Evolutionary conservation across 495 filamentous ascomycete genomes (phyloP).

Genomic region (Pyrenopolyporus hunteri): DNA sequence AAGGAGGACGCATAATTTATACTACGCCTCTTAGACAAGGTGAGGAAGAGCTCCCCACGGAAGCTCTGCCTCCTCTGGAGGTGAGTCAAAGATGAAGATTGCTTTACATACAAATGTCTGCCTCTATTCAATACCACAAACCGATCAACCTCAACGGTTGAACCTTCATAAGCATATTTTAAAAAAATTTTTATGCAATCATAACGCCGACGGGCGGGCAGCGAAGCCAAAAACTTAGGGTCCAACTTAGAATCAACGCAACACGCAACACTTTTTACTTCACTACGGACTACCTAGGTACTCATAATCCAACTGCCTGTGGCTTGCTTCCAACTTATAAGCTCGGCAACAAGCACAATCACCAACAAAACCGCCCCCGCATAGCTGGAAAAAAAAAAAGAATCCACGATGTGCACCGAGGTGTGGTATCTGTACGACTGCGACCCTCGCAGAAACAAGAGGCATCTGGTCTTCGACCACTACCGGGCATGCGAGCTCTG

Average conservation of each 20-base stretch:
- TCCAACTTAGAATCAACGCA: constrained; percentile 1
- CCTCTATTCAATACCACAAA: neutral
- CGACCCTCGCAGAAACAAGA: constrained; percentile 5
- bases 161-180: neutral
- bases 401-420: constrained; percentile 15
- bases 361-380: neutral
- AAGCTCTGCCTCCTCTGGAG: neutral
- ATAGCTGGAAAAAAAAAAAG: neutral
- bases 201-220: neutral
- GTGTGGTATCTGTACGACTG: constrained; percentile 22
- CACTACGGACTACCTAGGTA: neutral
- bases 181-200: neutral
- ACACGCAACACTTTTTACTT: too few relatives aligned
- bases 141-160: neutral
- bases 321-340: too few relatives aligned
- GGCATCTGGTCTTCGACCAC: constrained; percentile 17
- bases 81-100: constrained; percentile 15
- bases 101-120: neutral
- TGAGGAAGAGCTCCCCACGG: neutral
- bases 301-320: too few relatives aligned
- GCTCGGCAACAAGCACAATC: too few relatives aligned
- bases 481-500: constrained; percentile 12
- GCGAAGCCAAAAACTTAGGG: neutral
- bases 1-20: neutral
- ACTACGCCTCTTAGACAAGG: neutral